Percentiles rank a stretch among this genome's conserved stretches.
These are phyloP conservation scores for Hippophae rhamnoides DNA, from an alignment of 306 rosid species.

Conservation along the genomic window DNA sequence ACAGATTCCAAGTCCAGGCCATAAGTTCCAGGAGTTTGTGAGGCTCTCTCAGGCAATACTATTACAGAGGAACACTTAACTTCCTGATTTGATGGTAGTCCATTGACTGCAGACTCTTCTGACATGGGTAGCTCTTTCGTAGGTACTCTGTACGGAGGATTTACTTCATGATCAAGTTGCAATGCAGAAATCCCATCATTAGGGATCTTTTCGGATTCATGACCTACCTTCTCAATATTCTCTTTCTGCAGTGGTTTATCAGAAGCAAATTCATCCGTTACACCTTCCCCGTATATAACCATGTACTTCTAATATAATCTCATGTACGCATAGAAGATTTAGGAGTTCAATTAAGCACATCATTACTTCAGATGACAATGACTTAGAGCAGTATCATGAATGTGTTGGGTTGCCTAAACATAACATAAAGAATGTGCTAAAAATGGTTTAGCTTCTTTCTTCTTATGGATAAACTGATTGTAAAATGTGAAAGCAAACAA, in stretches of 20 bases:
- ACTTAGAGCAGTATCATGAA: conserved; percentile 16
- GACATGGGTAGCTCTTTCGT: conserved; percentile 25
- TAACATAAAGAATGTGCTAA: not conserved
- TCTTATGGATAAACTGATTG: too few relatives aligned
- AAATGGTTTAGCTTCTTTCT: not conserved
- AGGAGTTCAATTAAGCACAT: conserved; percentile 23
- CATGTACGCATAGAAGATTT: conserved; percentile 5
- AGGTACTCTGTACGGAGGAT: conserved; percentile 5
- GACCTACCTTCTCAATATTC: conserved; percentile 26
- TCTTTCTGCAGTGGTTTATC: conserved; percentile 34
- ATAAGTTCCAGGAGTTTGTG: conserved; percentile 26
- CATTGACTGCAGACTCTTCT: conserved; percentile 22
- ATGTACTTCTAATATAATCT: conserved; percentile 30
- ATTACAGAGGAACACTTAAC: conserved; percentile 27
- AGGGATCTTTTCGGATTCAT: conserved; percentile 26
- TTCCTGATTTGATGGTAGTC: conserved; percentile 36
- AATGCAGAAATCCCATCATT: conserved; percentile 20
- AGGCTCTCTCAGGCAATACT: conserved; percentile 23
- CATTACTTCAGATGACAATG: conserved; percentile 13
- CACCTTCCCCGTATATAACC: conserved; percentile 57
- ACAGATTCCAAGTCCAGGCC: conserved; percentile 22
- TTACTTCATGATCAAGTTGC: conserved; percentile 24
- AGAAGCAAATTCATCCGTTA: conserved; percentile 34
- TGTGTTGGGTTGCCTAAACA: conserved; percentile 15
- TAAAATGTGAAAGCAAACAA: too few relatives aligned